Conservation (phyloP, 116 monocot species). For the Papilionanthe hybrid region DNA sequence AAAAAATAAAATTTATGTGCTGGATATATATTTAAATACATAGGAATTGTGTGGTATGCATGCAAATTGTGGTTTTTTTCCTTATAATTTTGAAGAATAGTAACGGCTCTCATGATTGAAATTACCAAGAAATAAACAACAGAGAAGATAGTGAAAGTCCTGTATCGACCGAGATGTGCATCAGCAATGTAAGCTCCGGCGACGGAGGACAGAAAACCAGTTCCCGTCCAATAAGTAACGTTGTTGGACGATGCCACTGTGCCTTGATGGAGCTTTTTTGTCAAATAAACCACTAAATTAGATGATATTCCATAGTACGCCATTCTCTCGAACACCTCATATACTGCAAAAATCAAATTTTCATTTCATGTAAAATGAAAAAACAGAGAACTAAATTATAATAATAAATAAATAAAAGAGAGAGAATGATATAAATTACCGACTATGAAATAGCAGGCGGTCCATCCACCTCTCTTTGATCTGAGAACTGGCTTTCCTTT, state of each 20-base stretch:
- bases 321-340: slow-evolving; percentile 39
- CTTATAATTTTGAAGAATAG: not conserved
- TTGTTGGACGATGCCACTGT: slow-evolving; percentile 24
- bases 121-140: slow-evolving; percentile 25
- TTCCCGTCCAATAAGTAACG: slow-evolving; percentile 36
- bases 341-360: slow-evolving; percentile 8
- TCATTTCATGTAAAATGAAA: not conserved
- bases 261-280: slow-evolving; percentile 24
- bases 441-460: slow-evolving; percentile 37
- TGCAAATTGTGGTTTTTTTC: not conserved
- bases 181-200: slow-evolving; percentile 39
- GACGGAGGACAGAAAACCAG: slow-evolving; percentile 14
- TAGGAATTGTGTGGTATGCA: no score
- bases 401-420: not conserved
- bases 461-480: slow-evolving; percentile 37
- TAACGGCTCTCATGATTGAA: not conserved
- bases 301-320: slow-evolving; percentile 21
- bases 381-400: not conserved
- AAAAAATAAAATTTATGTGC: no score
- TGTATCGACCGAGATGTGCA: slow-evolving; percentile 30
- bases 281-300: slow-evolving; percentile 30
- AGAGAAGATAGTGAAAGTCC: slow-evolving; percentile 29
- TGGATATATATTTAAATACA: no score
- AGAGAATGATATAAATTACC: slow-evolving; percentile 9
- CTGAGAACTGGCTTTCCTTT: slow-evolving; percentile 24